These are phyloP conservation scores for Nowakowskiella sp. DNA, from an alignment of 192 early-diverging fungal genomes.

Conservation along the genomic window DNA sequence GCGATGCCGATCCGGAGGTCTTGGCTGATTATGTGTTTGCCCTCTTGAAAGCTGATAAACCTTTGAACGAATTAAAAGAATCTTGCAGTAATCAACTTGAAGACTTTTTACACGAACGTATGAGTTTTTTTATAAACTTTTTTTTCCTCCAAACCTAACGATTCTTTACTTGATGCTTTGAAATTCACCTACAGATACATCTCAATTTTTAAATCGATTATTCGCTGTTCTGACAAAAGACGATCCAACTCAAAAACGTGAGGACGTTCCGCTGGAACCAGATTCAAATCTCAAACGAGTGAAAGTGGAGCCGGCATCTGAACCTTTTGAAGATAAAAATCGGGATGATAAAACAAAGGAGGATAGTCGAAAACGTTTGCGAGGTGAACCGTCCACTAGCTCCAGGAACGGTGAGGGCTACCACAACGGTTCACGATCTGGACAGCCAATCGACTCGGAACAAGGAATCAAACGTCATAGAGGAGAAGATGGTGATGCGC, in stretches of 20 bases:
- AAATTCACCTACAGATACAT: slow-evolving; percentile 1
- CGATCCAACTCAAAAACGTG: too few species aligned
- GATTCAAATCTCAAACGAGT: too few species aligned
- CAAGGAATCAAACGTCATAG: not conserved
- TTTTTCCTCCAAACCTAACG: slow-evolving; percentile 9
- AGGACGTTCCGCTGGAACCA: too few species aligned
- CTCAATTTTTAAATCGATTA: too few species aligned
- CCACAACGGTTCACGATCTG: slow-evolving; percentile 12
- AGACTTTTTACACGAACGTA: slow-evolving; percentile 71
- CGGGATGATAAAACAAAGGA: slow-evolving; percentile 13
- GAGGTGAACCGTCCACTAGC: too few species aligned
- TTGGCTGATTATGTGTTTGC: slow-evolving; percentile 75
- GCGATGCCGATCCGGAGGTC: slow-evolving; percentile 57
- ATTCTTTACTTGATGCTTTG: slow-evolving; percentile 1
- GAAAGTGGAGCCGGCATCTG: not conserved
- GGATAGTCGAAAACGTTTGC: slow-evolving; percentile 42
- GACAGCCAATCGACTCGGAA: slow-evolving; percentile 13
- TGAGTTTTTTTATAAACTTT: slow-evolving; percentile 7
- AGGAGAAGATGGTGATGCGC: slow-evolving; percentile 13
- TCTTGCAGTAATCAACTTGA: slow-evolving; percentile 56
- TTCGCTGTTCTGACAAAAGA: too few species aligned
- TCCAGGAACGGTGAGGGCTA: slow-evolving; percentile 6
- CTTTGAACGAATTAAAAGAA: slow-evolving; percentile 44
- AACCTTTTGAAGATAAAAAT: not conserved
- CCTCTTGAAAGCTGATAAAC: slow-evolving; percentile 60